Percentiles rank a stretch among this genome's conserved stretches.
Conservation (phyloP, 768 basidiomycete genomes). For the Nevesoporus exiguus region DNA sequence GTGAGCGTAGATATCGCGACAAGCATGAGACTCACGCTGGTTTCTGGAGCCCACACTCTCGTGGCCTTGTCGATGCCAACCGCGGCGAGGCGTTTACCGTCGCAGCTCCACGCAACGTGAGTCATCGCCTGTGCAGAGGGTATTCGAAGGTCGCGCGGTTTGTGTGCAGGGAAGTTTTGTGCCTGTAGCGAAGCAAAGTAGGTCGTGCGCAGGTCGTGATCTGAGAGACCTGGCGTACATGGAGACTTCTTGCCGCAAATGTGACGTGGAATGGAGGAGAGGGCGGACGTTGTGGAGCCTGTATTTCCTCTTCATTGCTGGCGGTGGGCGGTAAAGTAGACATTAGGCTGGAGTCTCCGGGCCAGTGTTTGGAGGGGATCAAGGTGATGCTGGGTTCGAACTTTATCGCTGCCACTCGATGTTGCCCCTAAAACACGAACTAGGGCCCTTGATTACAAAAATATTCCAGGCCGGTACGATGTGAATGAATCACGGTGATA, state of each 20-base stretch:
- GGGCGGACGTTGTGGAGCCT: constrained; percentile 56
- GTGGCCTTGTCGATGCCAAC: constrained; percentile 79
- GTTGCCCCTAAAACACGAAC: no score
- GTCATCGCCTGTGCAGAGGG: constrained; percentile 61
- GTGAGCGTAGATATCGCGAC: not conserved
- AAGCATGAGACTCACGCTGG: constrained; percentile 51
- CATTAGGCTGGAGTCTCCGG: no score
- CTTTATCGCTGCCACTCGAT: no score
- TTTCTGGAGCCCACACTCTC: constrained; percentile 75
- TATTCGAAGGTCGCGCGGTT: constrained; percentile 70
- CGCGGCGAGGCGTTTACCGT: constrained; percentile 77
- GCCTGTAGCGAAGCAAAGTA: constrained; percentile 42
- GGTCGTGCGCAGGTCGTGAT: constrained; percentile 7
- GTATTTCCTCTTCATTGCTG: constrained; percentile 54
- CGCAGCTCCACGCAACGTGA: constrained; percentile 82
- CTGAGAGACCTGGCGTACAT: constrained; percentile 45
- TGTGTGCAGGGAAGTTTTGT: constrained; percentile 77
- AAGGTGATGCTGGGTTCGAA: no score
- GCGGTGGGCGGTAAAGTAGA: constrained; percentile 20
- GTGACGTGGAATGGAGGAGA: constrained; percentile 73
- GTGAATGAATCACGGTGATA: no score
- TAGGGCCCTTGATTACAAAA: no score
- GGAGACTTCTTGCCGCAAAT: constrained; percentile 65
- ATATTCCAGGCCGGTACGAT: no score
- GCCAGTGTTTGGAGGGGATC: no score